A percentile compares a stretch with the other conserved stretches of the same genome.
Evolutionary conservation across 2,329 filamentous ascomycete species (phyloP).

Genomic region (Parasarocladium wereldwijsianum): DNA sequence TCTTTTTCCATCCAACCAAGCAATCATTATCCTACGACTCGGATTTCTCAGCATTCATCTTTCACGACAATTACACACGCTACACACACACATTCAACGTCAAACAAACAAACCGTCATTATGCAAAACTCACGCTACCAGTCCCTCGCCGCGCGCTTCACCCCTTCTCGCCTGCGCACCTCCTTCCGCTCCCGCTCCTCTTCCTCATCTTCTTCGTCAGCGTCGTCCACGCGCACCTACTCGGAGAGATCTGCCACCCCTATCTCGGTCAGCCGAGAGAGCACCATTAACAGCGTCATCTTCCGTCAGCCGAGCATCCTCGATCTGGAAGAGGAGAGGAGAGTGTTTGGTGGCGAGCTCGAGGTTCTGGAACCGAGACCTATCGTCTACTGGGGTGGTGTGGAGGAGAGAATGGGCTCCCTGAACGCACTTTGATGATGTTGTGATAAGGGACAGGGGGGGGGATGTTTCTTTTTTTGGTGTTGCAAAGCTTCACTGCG

Average conservation of each 20-base stretch:
- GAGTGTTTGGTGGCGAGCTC: slow-evolving; percentile 35
- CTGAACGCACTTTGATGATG: slow-evolving; percentile 1
- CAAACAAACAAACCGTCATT: slow-evolving; percentile 1
- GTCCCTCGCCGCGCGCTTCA: slow-evolving; percentile 34
- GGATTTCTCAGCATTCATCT: too few species aligned
- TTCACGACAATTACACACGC: neutral
- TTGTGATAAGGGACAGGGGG: too few species aligned
- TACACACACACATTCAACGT: neutral
- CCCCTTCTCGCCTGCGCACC: slow-evolving; percentile 30
- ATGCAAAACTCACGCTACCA: slow-evolving; percentile 37
- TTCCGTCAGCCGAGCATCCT: slow-evolving; percentile 41
- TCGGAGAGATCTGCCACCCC: slow-evolving; percentile 25
- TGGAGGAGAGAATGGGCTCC: slow-evolving; percentile 43
- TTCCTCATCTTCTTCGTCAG: slow-evolving; percentile 19
- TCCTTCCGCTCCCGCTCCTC: slow-evolving; percentile 38
- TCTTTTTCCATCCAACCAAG: slow-evolving; percentile 1
- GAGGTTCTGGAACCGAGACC: slow-evolving; percentile 46
- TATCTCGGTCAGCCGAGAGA: slow-evolving; percentile 27
- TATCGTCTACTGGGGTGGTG: slow-evolving; percentile 46
- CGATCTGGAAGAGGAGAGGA: slow-evolving; percentile 42
- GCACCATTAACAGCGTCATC: slow-evolving; percentile 44
- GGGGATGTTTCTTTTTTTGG: too few species aligned
- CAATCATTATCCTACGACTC: neutral
- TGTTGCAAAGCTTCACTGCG: too few species aligned
- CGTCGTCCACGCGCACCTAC: slow-evolving; percentile 20